Evolutionary conservation across 345 rosid species (phyloP), one percentile per base, ranked within the genome.

Genomic region (Litchi chinensis): DNA sequence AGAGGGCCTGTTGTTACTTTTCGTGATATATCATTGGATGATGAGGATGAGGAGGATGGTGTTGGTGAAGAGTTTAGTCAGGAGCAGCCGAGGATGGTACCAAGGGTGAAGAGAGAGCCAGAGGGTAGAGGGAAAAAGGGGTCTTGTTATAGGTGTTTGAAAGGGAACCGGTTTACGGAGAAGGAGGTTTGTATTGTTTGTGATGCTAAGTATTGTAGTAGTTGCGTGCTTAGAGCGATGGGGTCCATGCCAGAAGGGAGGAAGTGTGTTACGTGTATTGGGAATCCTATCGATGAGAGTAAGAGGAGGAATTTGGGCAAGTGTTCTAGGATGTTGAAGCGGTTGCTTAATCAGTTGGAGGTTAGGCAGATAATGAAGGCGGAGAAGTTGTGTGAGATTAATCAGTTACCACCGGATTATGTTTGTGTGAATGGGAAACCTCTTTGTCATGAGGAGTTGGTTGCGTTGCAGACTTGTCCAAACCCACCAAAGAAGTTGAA

Each of bases 231-330:
- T 83, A 85, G 98, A 77, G 98, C 99, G n/a, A 94, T 97, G 99
- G 99, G 99, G 19, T 97, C 99, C 4, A 97, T 97, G 99, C 99
- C 99, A 1, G 98, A 97, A 90, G 99, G 99, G 74, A 91, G 99
- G 89, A 97, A 97, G 79, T 97, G 99, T 54, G 97, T 97, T 71
- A 83, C 91, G 67, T 97, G 99, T 78, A 97, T 97, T 11, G 94
- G 97, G 10, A 90, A 73, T 80, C 91, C 98, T 0, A 92, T 97
- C 57, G 95, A 92, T 32, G 99, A 97, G 82, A 85, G 90, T 0
- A 92, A 91, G 81, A 80, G 98, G 18, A 87, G 85, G 73, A 88
- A 73, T 70, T 87, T 97, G 80, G 99, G 99, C 41, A 97, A 92
- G 79, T 93, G 96, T 84, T 97, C 98, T 28, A 87, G 99, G 79